A percentile compares a stretch with the other conserved stretches of the same genome.
These are phyloP conservation scores for Pseudocercospora eumusae DNA, from an alignment of 2,329 filamentous ascomycete species.

Conservation along the genomic window DNA sequence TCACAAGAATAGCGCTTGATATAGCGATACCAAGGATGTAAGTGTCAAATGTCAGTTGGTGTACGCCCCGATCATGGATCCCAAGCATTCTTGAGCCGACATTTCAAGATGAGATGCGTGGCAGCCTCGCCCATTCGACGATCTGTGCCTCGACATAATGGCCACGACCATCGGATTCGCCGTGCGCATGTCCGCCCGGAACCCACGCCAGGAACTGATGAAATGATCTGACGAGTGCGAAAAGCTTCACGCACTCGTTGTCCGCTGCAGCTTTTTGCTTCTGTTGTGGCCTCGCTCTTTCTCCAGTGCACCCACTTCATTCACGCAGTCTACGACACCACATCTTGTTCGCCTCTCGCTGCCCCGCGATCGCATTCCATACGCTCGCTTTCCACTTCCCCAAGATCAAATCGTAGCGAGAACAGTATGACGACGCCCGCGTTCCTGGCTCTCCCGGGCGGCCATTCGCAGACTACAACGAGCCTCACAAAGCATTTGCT, in stretches of 20 bases:
- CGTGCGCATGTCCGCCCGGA: background rate
- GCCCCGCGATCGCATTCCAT: background rate
- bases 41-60: background rate
- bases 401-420: background rate
- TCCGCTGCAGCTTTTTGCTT: background rate
- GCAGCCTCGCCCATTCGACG: conserved; percentile 7
- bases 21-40: background rate
- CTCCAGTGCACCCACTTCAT: background rate
- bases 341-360: background rate
- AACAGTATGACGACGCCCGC: background rate
- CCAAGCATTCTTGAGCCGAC: background rate
- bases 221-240: background rate
- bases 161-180: background rate
- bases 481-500: background rate
- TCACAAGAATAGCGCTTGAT: conserved; percentile 1
- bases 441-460: background rate
- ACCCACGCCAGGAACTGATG: background rate
- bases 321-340: background rate
- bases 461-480: background rate
- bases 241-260: background rate
- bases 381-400: background rate
- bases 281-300: background rate
- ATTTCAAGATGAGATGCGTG: background rate
- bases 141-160: conserved; percentile 1
- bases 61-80: conserved; percentile 2